These are phyloP conservation scores for Eragrostis curvula DNA, from an alignment of 176 grass and related monocot genomes.

Conservation along the genomic window DNA sequence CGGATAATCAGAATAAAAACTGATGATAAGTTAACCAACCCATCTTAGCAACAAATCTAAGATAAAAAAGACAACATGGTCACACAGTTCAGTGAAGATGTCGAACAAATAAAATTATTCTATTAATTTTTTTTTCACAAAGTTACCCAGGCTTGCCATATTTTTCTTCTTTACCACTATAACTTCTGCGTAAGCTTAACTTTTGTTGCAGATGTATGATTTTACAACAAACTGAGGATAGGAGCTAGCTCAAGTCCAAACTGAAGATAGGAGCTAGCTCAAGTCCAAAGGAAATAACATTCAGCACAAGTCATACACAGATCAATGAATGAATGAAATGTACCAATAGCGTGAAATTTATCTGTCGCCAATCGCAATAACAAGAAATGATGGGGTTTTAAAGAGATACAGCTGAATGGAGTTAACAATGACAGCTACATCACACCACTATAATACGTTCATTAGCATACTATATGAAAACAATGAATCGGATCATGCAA, in stretches of 20 bases:
- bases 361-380: background rate
- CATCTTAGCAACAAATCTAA: background rate
- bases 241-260: too few species aligned
- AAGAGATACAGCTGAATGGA: background rate
- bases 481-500: background rate
- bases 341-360: background rate
- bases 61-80: background rate
- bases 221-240: too few species aligned
- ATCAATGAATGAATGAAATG: background rate
- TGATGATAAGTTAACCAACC: too few species aligned
- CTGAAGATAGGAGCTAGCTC: too few species aligned
- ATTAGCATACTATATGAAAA: background rate
- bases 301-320: background rate
- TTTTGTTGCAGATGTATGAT: background rate
- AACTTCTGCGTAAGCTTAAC: background rate
- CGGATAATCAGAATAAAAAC: too few species aligned
- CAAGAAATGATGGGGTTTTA: too few species aligned
- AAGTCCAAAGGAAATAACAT: background rate
- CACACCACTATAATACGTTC: background rate
- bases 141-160: background rate
- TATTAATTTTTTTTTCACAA: slow-evolving; percentile 4
- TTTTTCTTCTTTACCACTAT: background rate
- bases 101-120: background rate
- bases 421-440: background rate
- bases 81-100: background rate